Percentiles rank a stretch among this genome's conserved stretches.
Conservation (phyloP, 2,329 filamentous ascomycete species). For the Trichocomaceae sp. region DNA sequence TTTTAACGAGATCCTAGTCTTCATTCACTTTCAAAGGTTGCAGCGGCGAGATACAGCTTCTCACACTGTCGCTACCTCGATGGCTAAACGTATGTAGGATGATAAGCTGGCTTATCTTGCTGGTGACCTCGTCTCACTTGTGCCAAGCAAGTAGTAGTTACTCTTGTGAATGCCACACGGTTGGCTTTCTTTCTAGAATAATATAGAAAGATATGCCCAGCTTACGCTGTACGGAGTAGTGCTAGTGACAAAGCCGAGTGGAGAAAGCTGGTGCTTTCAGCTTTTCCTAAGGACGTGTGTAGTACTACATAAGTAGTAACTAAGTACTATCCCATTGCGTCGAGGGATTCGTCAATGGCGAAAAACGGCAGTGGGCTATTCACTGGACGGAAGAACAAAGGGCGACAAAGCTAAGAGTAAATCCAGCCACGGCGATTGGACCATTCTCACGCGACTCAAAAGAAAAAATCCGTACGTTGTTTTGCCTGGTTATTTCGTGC, state of each 20-base stretch:
- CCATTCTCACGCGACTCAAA: background rate
- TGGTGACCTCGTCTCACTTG: too few species aligned
- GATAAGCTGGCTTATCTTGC: background rate
- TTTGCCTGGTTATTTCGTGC: constrained; percentile 1
- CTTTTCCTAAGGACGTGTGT: too few species aligned
- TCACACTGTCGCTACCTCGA: background rate
- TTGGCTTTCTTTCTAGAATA: background rate
- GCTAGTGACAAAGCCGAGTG: background rate
- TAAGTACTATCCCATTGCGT: background rate
- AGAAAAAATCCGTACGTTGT: background rate
- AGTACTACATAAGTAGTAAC: too few species aligned
- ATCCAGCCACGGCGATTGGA: background rate
- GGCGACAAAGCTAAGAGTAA: background rate
- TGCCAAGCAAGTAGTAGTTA: too few species aligned
- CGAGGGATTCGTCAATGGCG: background rate
- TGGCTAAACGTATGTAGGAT: background rate
- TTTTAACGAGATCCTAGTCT: background rate
- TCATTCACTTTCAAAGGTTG: too few species aligned
- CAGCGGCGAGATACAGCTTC: background rate
- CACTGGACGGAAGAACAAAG: background rate
- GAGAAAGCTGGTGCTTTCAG: background rate
- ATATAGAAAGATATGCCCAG: background rate
- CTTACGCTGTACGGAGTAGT: background rate
- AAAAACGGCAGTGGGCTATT: background rate
- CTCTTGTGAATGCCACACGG: too few species aligned